Percentiles rank a stretch among this genome's conserved stretches.
These are phyloP conservation scores for Neonectria ditissima DNA, from an alignment of 2,329 filamentous ascomycete species.

Conservation along the genomic window DNA sequence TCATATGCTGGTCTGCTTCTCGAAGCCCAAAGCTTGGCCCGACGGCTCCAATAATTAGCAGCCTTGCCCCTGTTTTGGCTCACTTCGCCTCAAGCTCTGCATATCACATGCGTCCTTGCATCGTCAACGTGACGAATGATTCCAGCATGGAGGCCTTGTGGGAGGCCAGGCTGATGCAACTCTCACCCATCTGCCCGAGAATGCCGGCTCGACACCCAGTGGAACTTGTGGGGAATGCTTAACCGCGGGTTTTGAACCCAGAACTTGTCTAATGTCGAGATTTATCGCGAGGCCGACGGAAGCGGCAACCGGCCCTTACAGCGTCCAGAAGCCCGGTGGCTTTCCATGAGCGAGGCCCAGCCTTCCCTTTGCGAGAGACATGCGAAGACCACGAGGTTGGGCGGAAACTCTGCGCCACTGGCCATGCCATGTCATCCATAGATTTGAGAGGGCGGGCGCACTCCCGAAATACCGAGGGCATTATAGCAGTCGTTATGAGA, in stretches of 20 bases:
- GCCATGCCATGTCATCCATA: slow-evolving; percentile 15
- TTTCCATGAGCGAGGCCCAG: slow-evolving; percentile 17
- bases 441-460: slow-evolving; percentile 20
- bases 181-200: slow-evolving; percentile 23
- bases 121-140: slow-evolving; percentile 8
- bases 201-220: slow-evolving; percentile 25
- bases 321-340: slow-evolving; percentile 18
- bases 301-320: neutral
- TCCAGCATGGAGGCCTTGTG: neutral
- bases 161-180: slow-evolving; percentile 12
- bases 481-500: neutral
- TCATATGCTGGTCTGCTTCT: neutral
- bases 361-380: slow-evolving; percentile 23
- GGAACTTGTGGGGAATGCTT: slow-evolving; percentile 30
- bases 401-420: slow-evolving; percentile 16
- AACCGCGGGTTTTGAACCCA: slow-evolving; percentile 29
- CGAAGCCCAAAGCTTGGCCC: neutral
- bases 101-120: slow-evolving; percentile 20
- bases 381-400: slow-evolving; percentile 31
- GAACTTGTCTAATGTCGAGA: slow-evolving; percentile 11
- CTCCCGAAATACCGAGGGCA: slow-evolving; percentile 23
- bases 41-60: neutral
- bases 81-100: slow-evolving; percentile 12
- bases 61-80: slow-evolving; percentile 14
- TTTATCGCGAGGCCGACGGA: slow-evolving; percentile 20